Conservation (phyloP, 441 rosid species). For the Pelargonium cotyledonis region DNA sequence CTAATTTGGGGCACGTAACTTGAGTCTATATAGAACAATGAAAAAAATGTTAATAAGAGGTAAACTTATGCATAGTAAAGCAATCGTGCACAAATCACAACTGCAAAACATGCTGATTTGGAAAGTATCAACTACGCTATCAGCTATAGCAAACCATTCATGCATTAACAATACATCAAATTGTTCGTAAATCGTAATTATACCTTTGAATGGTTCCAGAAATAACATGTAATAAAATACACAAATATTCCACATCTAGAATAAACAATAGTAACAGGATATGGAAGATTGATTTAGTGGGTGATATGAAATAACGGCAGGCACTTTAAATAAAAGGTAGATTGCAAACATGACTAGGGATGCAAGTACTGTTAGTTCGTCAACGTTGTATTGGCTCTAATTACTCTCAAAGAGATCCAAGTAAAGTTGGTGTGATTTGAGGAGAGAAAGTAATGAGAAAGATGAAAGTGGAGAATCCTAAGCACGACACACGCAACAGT, state of each 20-base stretch:
- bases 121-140: background rate
- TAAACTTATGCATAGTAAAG: background rate
- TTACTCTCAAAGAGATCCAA: constrained; percentile 25
- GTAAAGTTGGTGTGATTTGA: constrained; percentile 32
- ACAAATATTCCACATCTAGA: background rate
- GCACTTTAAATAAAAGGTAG: constrained; percentile 14
- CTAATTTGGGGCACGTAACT: background rate
- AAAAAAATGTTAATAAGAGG: background rate
- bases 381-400: constrained; percentile 26
- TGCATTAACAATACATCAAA: background rate
- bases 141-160: constrained; percentile 2
- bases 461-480: constrained; percentile 49
- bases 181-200: background rate
- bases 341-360: constrained; percentile 25
- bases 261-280: background rate
- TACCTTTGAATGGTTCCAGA: background rate
- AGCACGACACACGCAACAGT: constrained; percentile 35
- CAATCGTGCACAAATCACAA: background rate
- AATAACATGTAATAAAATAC: background rate
- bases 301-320: constrained; percentile 17
- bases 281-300: constrained; percentile 11
- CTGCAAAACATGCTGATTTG: background rate
- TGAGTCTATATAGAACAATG: background rate
- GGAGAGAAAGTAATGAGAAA: constrained; percentile 21
- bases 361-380: constrained; percentile 18